Percentiles rank a stretch among this genome's conserved stretches.
These are phyloP conservation scores for Periconia sp. DNA, from an alignment of 2,329 filamentous ascomycete species.

Conservation along the genomic window DNA sequence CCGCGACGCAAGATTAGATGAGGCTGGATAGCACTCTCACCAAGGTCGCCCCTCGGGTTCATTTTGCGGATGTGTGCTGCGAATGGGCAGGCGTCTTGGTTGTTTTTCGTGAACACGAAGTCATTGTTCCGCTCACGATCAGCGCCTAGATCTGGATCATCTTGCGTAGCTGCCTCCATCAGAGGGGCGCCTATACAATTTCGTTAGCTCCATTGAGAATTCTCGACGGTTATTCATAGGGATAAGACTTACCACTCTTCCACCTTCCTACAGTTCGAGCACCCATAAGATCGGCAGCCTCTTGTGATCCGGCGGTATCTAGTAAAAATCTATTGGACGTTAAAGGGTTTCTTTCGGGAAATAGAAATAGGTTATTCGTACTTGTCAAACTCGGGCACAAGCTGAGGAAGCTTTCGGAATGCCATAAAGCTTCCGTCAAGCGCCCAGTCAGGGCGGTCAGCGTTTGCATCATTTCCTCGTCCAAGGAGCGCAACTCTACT, in stretches of 20 bases:
- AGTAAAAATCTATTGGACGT: slow-evolving; percentile 1
- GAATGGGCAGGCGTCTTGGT: slow-evolving; percentile 7
- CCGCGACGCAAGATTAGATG: slow-evolving; percentile 10
- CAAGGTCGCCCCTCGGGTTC: slow-evolving; percentile 7
- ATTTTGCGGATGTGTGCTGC: slow-evolving; percentile 13
- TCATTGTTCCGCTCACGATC: slow-evolving; percentile 4
- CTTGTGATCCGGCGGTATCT: slow-evolving; percentile 4
- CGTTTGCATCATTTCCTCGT: neutral
- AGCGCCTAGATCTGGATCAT: slow-evolving; percentile 1
- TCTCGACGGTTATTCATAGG: neutral
- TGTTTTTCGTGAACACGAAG: slow-evolving; percentile 2
- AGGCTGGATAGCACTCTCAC: neutral
- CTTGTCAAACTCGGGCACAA: slow-evolving; percentile 12
- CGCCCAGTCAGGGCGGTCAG: slow-evolving; percentile 6
- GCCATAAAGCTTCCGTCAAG: slow-evolving; percentile 11
- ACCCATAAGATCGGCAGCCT: slow-evolving; percentile 8
- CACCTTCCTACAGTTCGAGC: slow-evolving; percentile 11
- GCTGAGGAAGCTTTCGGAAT: slow-evolving; percentile 12
- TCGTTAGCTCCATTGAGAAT: neutral
- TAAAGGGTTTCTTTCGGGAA: neutral
- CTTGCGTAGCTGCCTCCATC: neutral
- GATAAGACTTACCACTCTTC: slow-evolving; percentile 9
- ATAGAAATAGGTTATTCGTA: neutral
- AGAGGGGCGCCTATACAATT: slow-evolving; percentile 4
- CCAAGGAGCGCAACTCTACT: slow-evolving; percentile 1